Base-by-base conservation (phyloP, 1,284 basidiomycete genomes). In the Cryptococcus floricola region DNA sequence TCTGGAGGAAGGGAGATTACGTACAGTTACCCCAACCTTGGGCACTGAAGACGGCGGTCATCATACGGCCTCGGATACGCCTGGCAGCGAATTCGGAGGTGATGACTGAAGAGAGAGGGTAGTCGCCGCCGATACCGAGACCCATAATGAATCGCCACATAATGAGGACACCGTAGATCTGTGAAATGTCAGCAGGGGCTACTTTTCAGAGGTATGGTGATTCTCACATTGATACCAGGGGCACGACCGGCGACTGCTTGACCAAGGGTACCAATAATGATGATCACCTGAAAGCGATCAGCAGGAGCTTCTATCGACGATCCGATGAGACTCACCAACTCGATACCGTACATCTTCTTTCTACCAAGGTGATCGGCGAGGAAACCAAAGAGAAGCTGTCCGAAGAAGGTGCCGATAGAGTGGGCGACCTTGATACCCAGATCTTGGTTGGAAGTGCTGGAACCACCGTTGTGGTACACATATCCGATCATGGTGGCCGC, bases 401-500 rank as follows among this genome's bases (percentile, higher is more conserved):
- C 79, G 60, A 75, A 64, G 56, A 80, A 73, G n/a, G 78, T 80
- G 19, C 79, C 79, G 61, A 79, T 65, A 27, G 79, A 79, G 45
- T 79, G 83, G 2, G 84, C 81, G n/a, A 87, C 82, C 71, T 88
- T 88, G 72, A 86, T 77, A 54, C 83, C 84, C 44, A 87, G 82
- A 63, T 86, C 82, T 69, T 89, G 85, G 65, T 84, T 82, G 39
- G 78, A 58, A 45, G 79, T 81, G 56, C 65, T 72, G 28, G 73
- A 60, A 9, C 74, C 65, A 59, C 75, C 59, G 57, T 62, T 55
- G 56, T 85, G 84, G 69, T 91, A 91, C 48, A 89, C 84, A 65
- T 84, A 87, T 16, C 86, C 86, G 45, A 91, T 76, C 87, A 91
- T 90, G 1, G 79, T 78, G 0, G 86, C 83, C 0, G 83, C 87